Conservation (phyloP, 2,329 filamentous ascomycete species). For the Cladosporium velox region DNA sequence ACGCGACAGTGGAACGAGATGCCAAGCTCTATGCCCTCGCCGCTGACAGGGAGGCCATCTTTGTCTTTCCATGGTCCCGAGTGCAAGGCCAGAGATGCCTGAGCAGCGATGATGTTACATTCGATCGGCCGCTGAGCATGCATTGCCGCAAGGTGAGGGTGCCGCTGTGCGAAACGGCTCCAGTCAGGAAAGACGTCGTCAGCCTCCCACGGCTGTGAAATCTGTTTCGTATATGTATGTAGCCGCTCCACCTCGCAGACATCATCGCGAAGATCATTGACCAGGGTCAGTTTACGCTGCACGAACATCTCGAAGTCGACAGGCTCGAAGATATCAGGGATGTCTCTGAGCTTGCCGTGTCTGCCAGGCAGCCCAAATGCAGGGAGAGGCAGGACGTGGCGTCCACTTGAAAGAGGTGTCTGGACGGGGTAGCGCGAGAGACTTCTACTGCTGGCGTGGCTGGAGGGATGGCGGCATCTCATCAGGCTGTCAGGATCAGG, state of each 20-base stretch:
- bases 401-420: slow-evolving; percentile 19
- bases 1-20: slow-evolving; percentile 34
- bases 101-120: slow-evolving; percentile 44
- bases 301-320: slow-evolving; percentile 46
- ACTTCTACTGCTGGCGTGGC: slow-evolving; percentile 25
- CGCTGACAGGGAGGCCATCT: slow-evolving; percentile 32
- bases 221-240: slow-evolving; percentile 44
- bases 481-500: slow-evolving; percentile 21
- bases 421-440: slow-evolving; percentile 29
- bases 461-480: slow-evolving; percentile 13
- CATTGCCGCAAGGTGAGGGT: slow-evolving; percentile 32
- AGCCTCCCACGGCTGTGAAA: slow-evolving; percentile 32
- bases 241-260: slow-evolving; percentile 31
- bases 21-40: slow-evolving; percentile 34
- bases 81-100: slow-evolving; percentile 46
- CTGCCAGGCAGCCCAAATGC: background rate
- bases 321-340: slow-evolving; percentile 32
- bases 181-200: slow-evolving; percentile 39
- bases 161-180: slow-evolving; percentile 38
- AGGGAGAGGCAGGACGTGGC: slow-evolving; percentile 12
- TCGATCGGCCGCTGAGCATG: slow-evolving; percentile 30
- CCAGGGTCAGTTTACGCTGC: slow-evolving; percentile 33
- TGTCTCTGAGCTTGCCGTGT: slow-evolving; percentile 6
- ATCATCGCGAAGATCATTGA: slow-evolving; percentile 13
- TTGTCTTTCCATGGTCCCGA: slow-evolving; percentile 39